phyloP scores from a whole-genome alignment of 106 monocot genomes.

The Dendrobium huoshanense region DNA sequence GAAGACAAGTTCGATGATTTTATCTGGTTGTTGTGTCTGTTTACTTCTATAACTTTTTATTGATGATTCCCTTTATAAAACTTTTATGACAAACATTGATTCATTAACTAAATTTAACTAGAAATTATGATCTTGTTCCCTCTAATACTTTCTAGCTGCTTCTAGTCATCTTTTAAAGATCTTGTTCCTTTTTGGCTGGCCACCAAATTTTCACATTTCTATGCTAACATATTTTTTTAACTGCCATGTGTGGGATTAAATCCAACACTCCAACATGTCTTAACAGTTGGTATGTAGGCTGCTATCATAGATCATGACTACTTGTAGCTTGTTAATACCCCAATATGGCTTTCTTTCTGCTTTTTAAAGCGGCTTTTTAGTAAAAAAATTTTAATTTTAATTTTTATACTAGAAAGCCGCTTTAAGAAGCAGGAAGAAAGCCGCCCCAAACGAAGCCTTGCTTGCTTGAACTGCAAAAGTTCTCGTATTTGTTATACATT shows the following conservation, averaged over 20 bases:
- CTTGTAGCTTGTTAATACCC: background rate
- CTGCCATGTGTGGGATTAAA: background rate
- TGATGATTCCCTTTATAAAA: background rate
- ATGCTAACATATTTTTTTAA: background rate
- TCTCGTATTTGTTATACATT: no score
- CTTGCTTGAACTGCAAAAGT: no score
- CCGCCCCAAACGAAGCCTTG: no score
- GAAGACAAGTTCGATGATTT: background rate
- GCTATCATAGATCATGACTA: background rate
- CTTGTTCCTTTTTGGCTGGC: background rate
- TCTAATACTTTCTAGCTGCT: background rate
- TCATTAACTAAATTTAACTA: background rate
- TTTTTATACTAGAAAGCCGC: no score
- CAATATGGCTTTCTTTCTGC: no score
- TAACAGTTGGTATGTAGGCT: no score
- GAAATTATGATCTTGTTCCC: background rate
- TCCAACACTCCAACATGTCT: background rate
- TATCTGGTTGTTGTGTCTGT: background rate
- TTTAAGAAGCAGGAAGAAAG: no score
- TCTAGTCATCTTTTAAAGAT: background rate
- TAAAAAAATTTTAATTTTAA: no score
- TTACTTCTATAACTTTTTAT: background rate
- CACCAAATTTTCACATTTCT: background rate
- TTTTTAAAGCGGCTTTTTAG: no score
- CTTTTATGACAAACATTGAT: background rate